Evolutionary conservation across 2,329 filamentous ascomycete species (phyloP).

Genomic region (Monosporascus sp.): DNA sequence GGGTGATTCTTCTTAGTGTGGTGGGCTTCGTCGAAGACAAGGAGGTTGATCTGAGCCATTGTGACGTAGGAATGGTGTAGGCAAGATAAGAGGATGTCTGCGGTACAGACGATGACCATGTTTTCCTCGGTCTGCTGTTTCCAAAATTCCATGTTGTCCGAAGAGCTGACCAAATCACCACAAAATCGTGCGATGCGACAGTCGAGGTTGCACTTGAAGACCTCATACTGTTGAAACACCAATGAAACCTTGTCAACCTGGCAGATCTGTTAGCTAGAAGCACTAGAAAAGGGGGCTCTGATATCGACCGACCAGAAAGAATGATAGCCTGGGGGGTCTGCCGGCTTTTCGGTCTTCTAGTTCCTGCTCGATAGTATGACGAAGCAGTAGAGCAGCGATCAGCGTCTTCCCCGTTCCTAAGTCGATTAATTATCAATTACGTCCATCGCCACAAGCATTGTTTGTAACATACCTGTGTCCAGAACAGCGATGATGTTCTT

Average conservation of each 20-base stretch:
- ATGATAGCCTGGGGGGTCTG: constrained; percentile 60
- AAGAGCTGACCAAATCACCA: constrained; percentile 56
- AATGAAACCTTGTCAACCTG: constrained; percentile 82
- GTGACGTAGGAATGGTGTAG: constrained; percentile 72
- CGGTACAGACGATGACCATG: constrained; percentile 89
- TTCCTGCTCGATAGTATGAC: constrained; percentile 71
- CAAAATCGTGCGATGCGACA: constrained; percentile 69
- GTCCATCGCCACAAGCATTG: not conserved
- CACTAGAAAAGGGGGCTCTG: not conserved
- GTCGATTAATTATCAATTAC: constrained; percentile 6
- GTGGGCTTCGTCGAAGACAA: constrained; percentile 95
- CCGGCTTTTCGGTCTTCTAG: constrained; percentile 62
- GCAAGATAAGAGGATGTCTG: constrained; percentile 76
- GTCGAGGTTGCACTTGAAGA: constrained; percentile 75
- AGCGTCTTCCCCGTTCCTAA: constrained; percentile 87
- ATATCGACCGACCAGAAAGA: constrained; percentile 65
- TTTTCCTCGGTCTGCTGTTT: constrained; percentile 51
- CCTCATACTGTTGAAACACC: constrained; percentile 82
- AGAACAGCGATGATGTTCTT: constrained; percentile 90
- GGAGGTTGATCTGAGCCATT: constrained; percentile 79
- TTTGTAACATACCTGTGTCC: constrained; percentile 61
- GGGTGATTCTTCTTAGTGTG: constrained; percentile 92
- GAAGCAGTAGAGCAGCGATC: constrained; percentile 84
- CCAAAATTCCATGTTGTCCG: constrained; percentile 43
- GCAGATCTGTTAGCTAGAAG: constrained; percentile 2